Evolutionary conservation across 1,284 basidiomycete genomes (phyloP), one percentile per base, ranked within the genome.

Genomic region (Takashimella tepidaria): DNA sequence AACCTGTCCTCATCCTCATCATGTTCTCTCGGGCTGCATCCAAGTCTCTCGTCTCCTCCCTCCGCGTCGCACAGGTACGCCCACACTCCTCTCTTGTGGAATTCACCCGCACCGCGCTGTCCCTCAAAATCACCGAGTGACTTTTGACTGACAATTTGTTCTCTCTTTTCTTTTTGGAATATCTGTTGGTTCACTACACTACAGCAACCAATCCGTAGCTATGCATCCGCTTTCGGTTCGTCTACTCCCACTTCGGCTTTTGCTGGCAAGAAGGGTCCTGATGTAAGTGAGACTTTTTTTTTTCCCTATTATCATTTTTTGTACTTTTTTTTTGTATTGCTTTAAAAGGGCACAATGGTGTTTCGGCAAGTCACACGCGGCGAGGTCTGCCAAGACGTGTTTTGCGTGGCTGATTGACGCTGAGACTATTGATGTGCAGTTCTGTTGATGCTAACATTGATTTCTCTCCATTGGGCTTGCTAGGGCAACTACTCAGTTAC

Each of bases 401-500:
- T n/a, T n/a, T n/a, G n/a, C n/a, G n/a, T n/a, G n/a, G n/a, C n/a
- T n/a, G n/a, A n/a, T n/a, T n/a, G n/a, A n/a, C n/a, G n/a, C n/a
- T n/a, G n/a, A n/a, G n/a, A n/a, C n/a, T n/a, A n/a, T n/a, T n/a
- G n/a, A n/a, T n/a, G n/a, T n/a, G n/a, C n/a, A n/a, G n/a, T n/a
- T n/a, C n/a, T n/a, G n/a, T n/a, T n/a, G n/a, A n/a, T n/a, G n/a
- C n/a, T n/a, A n/a, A n/a, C 25, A 5, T 19, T 10, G n/a, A 19
- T 44, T 42, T 19, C 25, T 19, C 47, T 5, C 26, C 31, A n/a
- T 13, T 8, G 24, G 27, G 6, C 13, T 16, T 11, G 47, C 23
- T 24, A 93, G 90, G 93, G 93, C 61, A 96, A 96, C 82, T 97
- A 92, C 79, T 86, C 87, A 47, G 67, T 63, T 47, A 58, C 66